These are phyloP conservation scores for Acmispon strigosus DNA, from an alignment of 306 rosid species.

Conservation along the genomic window DNA sequence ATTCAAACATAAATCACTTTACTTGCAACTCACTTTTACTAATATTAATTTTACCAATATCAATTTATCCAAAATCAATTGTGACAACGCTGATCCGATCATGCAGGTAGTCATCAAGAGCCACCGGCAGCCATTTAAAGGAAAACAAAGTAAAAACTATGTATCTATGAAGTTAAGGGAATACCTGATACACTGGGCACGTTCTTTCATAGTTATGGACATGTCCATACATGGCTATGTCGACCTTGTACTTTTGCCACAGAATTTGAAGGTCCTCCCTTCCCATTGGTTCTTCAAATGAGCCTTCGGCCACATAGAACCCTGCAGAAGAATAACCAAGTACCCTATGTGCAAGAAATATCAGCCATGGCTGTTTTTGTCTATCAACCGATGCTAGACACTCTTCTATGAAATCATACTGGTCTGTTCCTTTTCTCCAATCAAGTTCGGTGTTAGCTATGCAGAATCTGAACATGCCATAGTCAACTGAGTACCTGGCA, in stretches of 20 bases:
- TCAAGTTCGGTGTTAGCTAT: conserved; percentile 88
- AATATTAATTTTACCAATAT: too few relatives aligned
- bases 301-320: conserved; percentile 78
- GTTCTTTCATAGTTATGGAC: conserved; percentile 94
- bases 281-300: conserved; percentile 97
- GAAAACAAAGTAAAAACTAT: background rate
- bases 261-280: conserved; percentile 84
- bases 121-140: too few relatives aligned
- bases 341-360: conserved; percentile 92
- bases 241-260: conserved; percentile 98
- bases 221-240: conserved; percentile 86
- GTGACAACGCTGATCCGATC: too few relatives aligned
- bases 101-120: too few relatives aligned
- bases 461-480: conserved; percentile 95
- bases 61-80: too few relatives aligned
- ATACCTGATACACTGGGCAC: conserved; percentile 88
- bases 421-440: conserved; percentile 92
- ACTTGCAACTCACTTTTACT: too few relatives aligned
- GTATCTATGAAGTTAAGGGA: conserved; percentile 10
- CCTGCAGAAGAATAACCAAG: conserved; percentile 77
- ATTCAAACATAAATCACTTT: too few relatives aligned
- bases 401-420: conserved; percentile 72
- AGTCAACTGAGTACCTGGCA: conserved; percentile 71
- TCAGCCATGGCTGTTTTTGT: conserved; percentile 93
- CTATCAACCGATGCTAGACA: conserved; percentile 86